These are phyloP conservation scores for Chalciporus sphaerocephalus DNA, from an alignment of 768 basidiomycete genomes.

Conservation along the genomic window DNA sequence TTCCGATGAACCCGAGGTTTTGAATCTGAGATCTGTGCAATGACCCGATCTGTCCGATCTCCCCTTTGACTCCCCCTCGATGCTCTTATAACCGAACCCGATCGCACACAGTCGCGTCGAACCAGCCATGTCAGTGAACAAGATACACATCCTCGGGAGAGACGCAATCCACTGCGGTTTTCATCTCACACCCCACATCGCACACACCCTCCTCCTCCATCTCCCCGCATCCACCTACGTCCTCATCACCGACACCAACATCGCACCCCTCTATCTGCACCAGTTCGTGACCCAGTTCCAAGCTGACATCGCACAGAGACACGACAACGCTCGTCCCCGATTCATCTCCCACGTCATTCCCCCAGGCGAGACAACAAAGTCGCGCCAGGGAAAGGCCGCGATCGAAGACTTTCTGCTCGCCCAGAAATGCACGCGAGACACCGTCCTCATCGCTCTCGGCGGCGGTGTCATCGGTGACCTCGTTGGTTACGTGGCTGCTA, in stretches of 20 bases:
- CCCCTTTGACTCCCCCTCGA: too few relatives aligned
- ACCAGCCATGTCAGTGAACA: conserved; percentile 25
- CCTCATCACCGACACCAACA: conserved; percentile 87
- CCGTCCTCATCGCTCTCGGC: conserved; percentile 88
- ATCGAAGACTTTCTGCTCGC: conserved; percentile 91
- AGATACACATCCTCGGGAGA: conserved; percentile 79
- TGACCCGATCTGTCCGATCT: background rate
- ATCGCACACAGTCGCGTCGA: background rate
- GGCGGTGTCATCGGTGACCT: conserved; percentile 98
- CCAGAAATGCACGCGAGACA: conserved; percentile 88
- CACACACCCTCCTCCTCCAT: conserved; percentile 59
- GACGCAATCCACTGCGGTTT: conserved; percentile 93
- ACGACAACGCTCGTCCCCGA: conserved; percentile 34
- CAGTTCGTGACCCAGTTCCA: conserved; percentile 54
- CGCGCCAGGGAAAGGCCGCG: conserved; percentile 83
- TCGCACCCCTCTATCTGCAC: conserved; percentile 74
- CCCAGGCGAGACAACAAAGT: conserved; percentile 93
- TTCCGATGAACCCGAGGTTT: background rate
- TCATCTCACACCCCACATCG: conserved; percentile 86
- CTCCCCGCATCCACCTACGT: conserved; percentile 84
- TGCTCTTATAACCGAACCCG: background rate
- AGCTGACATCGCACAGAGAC: conserved; percentile 24
- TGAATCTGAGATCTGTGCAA: too few relatives aligned
- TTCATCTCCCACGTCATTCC: conserved; percentile 77
- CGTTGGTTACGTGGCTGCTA: conserved; percentile 94